These are phyloP conservation scores for Talaromyces marneffei DNA, from an alignment of 2,329 filamentous ascomycete genomes.

Conservation along the genomic window DNA sequence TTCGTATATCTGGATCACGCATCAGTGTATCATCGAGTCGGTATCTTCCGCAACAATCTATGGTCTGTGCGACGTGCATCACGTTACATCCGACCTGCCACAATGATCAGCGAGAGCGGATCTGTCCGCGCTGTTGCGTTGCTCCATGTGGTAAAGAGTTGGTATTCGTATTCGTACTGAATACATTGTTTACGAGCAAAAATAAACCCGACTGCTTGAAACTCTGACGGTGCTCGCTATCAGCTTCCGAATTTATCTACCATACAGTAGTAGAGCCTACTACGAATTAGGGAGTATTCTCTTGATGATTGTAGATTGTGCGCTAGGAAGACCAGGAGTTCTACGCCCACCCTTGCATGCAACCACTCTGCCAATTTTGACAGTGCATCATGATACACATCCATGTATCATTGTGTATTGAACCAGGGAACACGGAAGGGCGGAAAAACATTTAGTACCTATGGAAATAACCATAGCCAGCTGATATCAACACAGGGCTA, in stretches of 20 bases:
- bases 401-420: not conserved
- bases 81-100: conserved; percentile 3
- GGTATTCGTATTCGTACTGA: not conserved
- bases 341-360: not conserved
- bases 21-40: not conserved
- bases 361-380: not conserved
- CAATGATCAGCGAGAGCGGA: conserved; percentile 5
- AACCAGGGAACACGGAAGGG: not conserved
- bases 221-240: not conserved
- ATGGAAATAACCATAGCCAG: not conserved
- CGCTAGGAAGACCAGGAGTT: not conserved
- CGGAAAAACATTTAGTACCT: not conserved
- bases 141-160: conserved; percentile 4
- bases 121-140: not conserved
- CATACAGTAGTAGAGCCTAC: not conserved
- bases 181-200: not conserved
- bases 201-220: not conserved
- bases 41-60: not conserved
- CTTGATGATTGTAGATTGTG: not conserved
- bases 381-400: no score
- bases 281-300: not conserved
- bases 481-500: not conserved
- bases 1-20: not conserved
- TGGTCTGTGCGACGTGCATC: not conserved
- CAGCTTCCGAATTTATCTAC: not conserved